Base-by-base conservation (phyloP, 768 basidiomycete genomes). In the Boletus coccyginus region DNA sequence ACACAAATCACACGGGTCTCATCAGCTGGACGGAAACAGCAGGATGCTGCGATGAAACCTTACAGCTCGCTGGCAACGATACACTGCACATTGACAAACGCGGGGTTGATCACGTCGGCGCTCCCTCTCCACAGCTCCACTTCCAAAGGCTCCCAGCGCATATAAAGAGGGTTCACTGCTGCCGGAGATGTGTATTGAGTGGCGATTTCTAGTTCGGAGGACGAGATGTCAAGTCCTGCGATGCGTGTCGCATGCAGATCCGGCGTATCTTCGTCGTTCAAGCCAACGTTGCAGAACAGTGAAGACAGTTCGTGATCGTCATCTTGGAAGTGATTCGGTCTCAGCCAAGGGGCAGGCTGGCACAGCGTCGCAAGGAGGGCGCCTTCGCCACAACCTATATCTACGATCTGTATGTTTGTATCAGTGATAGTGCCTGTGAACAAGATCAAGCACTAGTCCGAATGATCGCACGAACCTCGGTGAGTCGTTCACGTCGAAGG, bases 371-470 rank as follows among this genome's bases (percentile, higher is more conserved):
- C 69, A 14, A 94, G 81, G 9, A 94, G 78, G 39, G 84, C 76
- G 21, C 92, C 92, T 70, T 90, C 85, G 40, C 92, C 92, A 62
- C 92, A 95, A 5, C 92, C 92, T 29, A 92, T 75, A 63, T 95
- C 92, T 46, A 93, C 74, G 8, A 94, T 78, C 90, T 92, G 55
- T 21, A 27, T 12, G 24, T 31, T 50, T 29, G 49, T 44, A 45
- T 58, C 49, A 47, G 44, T 49, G 35, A 32, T 57, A 31, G 29
- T 24, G 3, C 5, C 12, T 17, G 19, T 49, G 35, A 7, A 36
- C 33, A 32, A 33, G 32, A 51, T 19, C 31, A 6, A 29, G 3
- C 14, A 14, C 6, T 13, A 14, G 0, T 46, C 16, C 3, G n/a
- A 16, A 17, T 40, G 9, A 27, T 33, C 31, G 35, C 6, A 66